A percentile compares a stretch with the other conserved stretches of the same genome.
phyloP scores from a whole-genome alignment of 495 filamentous ascomycete genomes.

The Pyrenula massariospora region DNA sequence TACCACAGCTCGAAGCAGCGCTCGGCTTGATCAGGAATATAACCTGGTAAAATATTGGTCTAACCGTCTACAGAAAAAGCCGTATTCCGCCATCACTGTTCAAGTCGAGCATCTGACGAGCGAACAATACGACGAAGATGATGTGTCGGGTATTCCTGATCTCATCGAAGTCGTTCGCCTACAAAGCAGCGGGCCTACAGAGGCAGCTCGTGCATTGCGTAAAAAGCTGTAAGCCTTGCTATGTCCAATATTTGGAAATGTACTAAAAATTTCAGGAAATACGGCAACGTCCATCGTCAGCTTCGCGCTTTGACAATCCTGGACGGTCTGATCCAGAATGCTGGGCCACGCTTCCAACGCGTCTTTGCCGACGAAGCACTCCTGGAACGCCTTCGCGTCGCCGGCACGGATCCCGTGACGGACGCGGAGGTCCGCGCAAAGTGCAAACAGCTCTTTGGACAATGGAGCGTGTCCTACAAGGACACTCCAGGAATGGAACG shows the following conservation, averaged over 20 bases:
- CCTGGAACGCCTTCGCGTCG: conserved; percentile 81
- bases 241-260: not conserved
- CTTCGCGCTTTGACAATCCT: conserved; percentile 82
- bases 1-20: not conserved
- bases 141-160: conserved; percentile 83
- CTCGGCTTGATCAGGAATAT: not conserved
- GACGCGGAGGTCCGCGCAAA: conserved; percentile 79
- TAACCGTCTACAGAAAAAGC: conserved; percentile 57
- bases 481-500: conserved; percentile 67
- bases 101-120: conserved; percentile 83
- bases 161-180: conserved; percentile 88
- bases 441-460: conserved; percentile 70
- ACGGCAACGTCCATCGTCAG: conserved; percentile 85
- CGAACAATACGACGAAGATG: conserved; percentile 82
- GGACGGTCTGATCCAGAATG: conserved; percentile 91
- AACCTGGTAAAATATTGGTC: not conserved
- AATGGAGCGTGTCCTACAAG: conserved; percentile 81
- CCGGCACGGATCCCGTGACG: conserved; percentile 72
- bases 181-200: conserved; percentile 75
- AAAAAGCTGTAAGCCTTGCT: conserved; percentile 72
- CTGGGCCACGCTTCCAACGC: conserved; percentile 77
- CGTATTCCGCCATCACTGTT: conserved; percentile 90
- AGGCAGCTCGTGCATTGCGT: conserved; percentile 83
- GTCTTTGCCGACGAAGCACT: conserved; percentile 85
- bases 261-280: conserved; percentile 52